Percentiles rank a stretch among this genome's conserved stretches.
These are phyloP conservation scores for Metahyphopichia silvanorum DNA, from an alignment of 805 yeast genomes.

Conservation along the genomic window DNA sequence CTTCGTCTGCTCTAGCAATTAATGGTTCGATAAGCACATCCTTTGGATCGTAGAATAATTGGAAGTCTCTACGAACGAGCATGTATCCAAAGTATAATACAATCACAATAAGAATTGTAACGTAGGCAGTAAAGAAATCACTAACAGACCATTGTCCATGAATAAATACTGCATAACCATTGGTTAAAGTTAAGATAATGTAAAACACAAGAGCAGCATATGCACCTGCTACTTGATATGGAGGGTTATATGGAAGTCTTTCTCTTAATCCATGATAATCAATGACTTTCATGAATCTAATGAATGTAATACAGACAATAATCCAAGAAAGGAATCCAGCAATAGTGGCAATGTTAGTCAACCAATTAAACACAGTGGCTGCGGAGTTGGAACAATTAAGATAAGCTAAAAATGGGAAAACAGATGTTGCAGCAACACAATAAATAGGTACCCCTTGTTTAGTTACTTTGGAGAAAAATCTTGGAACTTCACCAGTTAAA, in stretches of 20 bases:
- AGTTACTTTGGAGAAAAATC: slow-evolving; percentile 11
- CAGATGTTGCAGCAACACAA: slow-evolving; percentile 14
- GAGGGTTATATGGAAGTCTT: slow-evolving; percentile 51
- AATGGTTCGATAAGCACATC: slow-evolving; percentile 3
- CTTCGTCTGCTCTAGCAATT: slow-evolving; percentile 4
- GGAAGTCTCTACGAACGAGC: slow-evolving; percentile 2
- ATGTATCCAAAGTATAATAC: slow-evolving; percentile 1
- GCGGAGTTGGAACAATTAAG: slow-evolving; percentile 49
- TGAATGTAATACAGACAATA: slow-evolving; percentile 53
- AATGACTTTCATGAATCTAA: slow-evolving; percentile 61
- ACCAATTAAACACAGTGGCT: slow-evolving; percentile 66
- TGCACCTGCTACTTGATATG: slow-evolving; percentile 47
- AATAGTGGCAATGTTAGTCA: slow-evolving; percentile 67
- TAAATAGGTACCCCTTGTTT: slow-evolving; percentile 18
- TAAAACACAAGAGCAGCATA: slow-evolving; percentile 46
- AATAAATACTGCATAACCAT: slow-evolving; percentile 43
- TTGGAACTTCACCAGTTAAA: slow-evolving; percentile 16
- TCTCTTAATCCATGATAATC: slow-evolving; percentile 43
- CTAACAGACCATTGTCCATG: slow-evolving; percentile 1
- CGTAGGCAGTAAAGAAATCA: slow-evolving; percentile 4
- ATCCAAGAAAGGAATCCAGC: slow-evolving; percentile 64
- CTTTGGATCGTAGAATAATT: slow-evolving; percentile 2
- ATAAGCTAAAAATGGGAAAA: slow-evolving; percentile 22
- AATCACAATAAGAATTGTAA: slow-evolving; percentile 2
- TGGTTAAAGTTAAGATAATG: slow-evolving; percentile 50